Evolutionary conservation across 805 yeast genomes (phyloP), one percentile per base, ranked within the genome.

Genomic region (Wickerhamiella domercqiae): DNA sequence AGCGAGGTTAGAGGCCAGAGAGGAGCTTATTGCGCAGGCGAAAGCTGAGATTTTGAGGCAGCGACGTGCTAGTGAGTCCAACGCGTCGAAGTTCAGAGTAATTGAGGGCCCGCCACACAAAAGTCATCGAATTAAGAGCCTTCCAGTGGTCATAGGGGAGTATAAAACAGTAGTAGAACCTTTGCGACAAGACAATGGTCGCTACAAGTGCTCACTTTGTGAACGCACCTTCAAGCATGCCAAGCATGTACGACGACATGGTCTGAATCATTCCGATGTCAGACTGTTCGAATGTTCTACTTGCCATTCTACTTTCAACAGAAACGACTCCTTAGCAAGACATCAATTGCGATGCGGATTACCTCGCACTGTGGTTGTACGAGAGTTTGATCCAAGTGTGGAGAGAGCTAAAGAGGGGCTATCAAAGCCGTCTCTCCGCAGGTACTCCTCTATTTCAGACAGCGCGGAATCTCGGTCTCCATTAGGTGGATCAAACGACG

Each of bases 221-320:
- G 36, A 39, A 13, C 36, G 38, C 17, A 37, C 39, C 21, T 46
- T 41, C 46, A 46, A 46, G 38, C 38, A 46, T 20, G 41, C 46
- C 11, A 46, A 44, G 37, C 49, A 43, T 19, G 49, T 46, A 6
- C 41, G 46, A 15, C 26, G 49, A 14, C 49, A 46, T 34, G 44
- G 39, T 15, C 35, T 43, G 28, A 44, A 39, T 37, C 49, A 46
- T 32, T 37, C 39, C 9, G 26, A 34, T 20, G 34, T 41, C 3
- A 42, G 42, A 11, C 43, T 41, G 11, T 35, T 30, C 22, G 16
- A 31, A 4, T 46, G 49, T 37, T 33, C 34, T 5, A 31, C 24
- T 17, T 46, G 49, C 32, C 17, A 35, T 30, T 32, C 43, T 7
- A 24, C 33, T 11, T 46, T 46, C 37, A 41, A 40, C 7, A 39